Percentiles rank a stretch among this genome's conserved stretches.
Evolutionary conservation across 306 rosid species (phyloP).

Genomic region (Vigna trinervia): DNA sequence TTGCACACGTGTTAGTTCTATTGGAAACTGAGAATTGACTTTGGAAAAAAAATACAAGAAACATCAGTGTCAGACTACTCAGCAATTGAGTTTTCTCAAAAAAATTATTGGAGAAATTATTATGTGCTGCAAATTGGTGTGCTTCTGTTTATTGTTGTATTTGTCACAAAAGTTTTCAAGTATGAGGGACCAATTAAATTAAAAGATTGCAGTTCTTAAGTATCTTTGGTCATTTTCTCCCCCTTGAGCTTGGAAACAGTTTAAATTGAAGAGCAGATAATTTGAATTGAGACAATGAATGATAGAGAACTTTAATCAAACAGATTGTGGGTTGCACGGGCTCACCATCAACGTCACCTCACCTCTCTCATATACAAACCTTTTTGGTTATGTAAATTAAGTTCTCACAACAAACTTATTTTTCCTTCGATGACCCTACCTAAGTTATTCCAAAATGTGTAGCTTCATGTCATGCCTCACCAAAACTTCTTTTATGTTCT

Average conservation of each 20-base stretch:
- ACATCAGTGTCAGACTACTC: constrained; percentile 48
- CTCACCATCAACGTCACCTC: not conserved
- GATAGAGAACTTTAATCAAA: constrained; percentile 18
- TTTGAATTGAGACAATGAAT: not conserved
- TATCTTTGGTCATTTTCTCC: constrained; percentile 37
- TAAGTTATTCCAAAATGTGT: no score
- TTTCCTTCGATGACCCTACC: no score
- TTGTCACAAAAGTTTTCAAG: constrained; percentile 27
- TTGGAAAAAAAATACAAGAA: constrained; percentile 44
- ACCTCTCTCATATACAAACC: not conserved
- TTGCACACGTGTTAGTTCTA: constrained; percentile 54
- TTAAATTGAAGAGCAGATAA: constrained; percentile 13
- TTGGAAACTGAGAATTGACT: constrained; percentile 52
- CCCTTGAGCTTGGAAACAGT: constrained; percentile 27
- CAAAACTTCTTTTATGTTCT: no score
- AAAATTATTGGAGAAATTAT: constrained; percentile 27
- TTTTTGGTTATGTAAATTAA: not conserved
- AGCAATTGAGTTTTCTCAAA: constrained; percentile 20
- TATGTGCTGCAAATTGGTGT: constrained; percentile 49
- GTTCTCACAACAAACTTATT: no score
- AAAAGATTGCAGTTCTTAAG: constrained; percentile 39
- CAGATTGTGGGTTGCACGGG: not conserved
- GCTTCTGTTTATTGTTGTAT: constrained; percentile 27
- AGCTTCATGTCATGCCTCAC: no score
- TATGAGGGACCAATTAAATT: constrained; percentile 41